phyloP scores from a whole-genome alignment of 495 filamentous ascomycete species.

The Trichoderma reesei region DNA sequence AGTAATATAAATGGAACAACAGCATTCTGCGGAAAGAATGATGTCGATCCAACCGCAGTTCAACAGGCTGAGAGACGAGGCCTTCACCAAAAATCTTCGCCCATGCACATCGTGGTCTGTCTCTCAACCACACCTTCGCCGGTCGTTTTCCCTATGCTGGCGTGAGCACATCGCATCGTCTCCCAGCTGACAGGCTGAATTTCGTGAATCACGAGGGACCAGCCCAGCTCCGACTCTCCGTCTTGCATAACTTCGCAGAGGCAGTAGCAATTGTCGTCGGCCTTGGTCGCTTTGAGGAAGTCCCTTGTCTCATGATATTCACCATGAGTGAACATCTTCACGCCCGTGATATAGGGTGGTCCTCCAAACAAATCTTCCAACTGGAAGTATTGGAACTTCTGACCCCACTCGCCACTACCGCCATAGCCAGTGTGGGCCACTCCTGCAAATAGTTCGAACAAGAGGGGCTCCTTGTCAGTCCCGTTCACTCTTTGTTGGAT shows the following conservation, averaged over 20 bases:
- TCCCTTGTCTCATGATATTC: not conserved
- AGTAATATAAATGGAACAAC: not conserved
- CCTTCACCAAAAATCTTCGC: not conserved
- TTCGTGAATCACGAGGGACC: not conserved
- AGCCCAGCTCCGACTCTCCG: not conserved
- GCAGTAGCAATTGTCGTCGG: conserved; percentile 7
- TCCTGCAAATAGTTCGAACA: conserved; percentile 7
- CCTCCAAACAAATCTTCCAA: not conserved
- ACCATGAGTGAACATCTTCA: not conserved
- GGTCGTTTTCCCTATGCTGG: not conserved
- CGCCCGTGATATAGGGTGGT: not conserved
- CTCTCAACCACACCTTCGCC: not conserved
- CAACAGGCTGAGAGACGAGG: not conserved
- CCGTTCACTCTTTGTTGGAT: too few relatives aligned
- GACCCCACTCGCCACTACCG: not conserved
- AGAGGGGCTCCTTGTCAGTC: too few relatives aligned
- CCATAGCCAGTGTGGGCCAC: not conserved
- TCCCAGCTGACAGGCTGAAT: not conserved
- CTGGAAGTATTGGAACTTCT: not conserved
- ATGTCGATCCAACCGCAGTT: not conserved
- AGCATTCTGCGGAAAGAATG: not conserved
- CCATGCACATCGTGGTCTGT: not conserved
- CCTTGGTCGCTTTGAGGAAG: not conserved
- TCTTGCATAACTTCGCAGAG: not conserved
- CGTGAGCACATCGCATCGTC: not conserved